Conservation (phyloP, 129 eudicot genomes). For the Artemisia annua region DNA sequence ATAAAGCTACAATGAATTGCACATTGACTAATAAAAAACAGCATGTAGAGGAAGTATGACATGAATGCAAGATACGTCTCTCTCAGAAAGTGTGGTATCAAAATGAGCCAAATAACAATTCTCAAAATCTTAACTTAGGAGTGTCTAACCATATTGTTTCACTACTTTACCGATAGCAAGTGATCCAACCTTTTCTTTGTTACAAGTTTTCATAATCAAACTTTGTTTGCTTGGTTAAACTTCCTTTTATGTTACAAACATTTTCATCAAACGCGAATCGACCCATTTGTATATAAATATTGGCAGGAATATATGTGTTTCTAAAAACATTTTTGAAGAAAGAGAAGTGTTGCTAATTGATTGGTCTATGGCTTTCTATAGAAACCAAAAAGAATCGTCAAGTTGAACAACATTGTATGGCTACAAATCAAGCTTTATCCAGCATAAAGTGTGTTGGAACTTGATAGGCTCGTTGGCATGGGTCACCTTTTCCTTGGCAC, state of each 20-base stretch:
- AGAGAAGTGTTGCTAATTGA: conserved; percentile 12
- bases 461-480: conserved; percentile 27
- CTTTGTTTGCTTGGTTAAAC: neutral
- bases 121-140: conserved; percentile 4
- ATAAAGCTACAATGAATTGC: conserved; percentile 1
- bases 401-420: conserved; percentile 32
- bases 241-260: too few relatives aligned
- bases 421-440: conserved; percentile 26
- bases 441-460: conserved; percentile 28
- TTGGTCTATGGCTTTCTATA: conserved; percentile 17
- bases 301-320: neutral
- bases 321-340: neutral
- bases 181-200: conserved; percentile 13
- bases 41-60: conserved; percentile 25
- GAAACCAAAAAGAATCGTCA: conserved; percentile 27
- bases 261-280: too few relatives aligned
- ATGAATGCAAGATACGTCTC: conserved; percentile 21
- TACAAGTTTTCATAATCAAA: neutral
- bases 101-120: conserved; percentile 33
- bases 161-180: conserved; percentile 14
- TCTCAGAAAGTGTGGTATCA: conserved; percentile 29
- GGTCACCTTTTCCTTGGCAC: conserved; percentile 9
- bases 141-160: conserved; percentile 1
- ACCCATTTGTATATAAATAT: too few relatives aligned
- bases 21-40: conserved; percentile 3